These are phyloP conservation scores for Spatholobus suberectus DNA, from an alignment of 306 rosid genomes.

Conservation along the genomic window DNA sequence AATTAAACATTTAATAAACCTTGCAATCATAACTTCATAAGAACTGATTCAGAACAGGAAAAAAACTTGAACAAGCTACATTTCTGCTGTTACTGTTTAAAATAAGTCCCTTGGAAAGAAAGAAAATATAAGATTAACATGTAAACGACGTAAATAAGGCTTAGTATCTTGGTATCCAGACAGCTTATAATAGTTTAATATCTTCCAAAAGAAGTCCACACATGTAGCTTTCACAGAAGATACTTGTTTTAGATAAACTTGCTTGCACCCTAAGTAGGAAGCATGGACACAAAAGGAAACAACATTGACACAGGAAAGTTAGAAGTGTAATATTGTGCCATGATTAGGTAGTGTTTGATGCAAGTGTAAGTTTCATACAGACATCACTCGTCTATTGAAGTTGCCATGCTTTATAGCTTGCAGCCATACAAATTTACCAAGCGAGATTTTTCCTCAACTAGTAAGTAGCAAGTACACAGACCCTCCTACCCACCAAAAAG, in stretches of 20 bases:
- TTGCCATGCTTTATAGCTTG: background rate
- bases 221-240: conserved; percentile 1
- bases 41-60: background rate
- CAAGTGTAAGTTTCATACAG: background rate
- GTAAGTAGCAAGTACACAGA: background rate
- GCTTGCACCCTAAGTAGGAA: background rate
- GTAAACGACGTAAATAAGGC: background rate
- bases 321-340: background rate
- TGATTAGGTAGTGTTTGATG: background rate
- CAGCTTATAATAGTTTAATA: background rate
- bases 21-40: background rate
- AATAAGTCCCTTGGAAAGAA: background rate
- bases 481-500: background rate
- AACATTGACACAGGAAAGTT: background rate
- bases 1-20: background rate
- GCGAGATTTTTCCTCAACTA: background rate
- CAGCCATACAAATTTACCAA: background rate
- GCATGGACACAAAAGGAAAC: background rate
- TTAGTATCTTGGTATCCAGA: background rate
- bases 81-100: background rate
- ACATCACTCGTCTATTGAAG: background rate
- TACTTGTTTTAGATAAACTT: background rate
- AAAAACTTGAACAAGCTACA: conserved; percentile 18
- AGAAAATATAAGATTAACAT: background rate
- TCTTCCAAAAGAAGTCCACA: background rate